phyloP scores from a whole-genome alignment of 306 rosid genomes.

The Sicyos baderoa region DNA sequence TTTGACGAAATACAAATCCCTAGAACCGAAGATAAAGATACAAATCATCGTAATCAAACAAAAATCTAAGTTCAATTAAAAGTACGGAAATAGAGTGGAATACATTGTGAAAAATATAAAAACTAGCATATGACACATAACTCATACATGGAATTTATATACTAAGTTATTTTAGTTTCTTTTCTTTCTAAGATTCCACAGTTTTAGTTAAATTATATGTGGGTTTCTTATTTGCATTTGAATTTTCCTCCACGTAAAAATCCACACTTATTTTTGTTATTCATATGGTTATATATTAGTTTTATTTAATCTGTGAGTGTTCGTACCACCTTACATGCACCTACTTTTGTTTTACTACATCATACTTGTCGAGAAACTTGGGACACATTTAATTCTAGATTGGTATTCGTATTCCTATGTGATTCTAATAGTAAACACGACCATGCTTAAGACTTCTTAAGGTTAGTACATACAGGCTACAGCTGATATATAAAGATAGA shows the following conservation, averaged over 20 bases:
- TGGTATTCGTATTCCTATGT: neutral
- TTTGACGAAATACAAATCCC: neutral
- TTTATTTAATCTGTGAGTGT: too few relatives aligned
- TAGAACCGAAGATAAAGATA: neutral
- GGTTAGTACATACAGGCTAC: too few relatives aligned
- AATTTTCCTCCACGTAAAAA: too few relatives aligned
- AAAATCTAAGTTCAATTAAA: neutral
- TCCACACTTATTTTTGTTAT: neutral
- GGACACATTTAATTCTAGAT: neutral
- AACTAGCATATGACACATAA: neutral
- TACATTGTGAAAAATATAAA: neutral
- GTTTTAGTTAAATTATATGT: neutral
- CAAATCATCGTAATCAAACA: neutral
- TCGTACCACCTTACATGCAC: too few relatives aligned
- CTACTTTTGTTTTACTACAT: neutral
- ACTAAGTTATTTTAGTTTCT: neutral
- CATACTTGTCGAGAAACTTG: neutral
- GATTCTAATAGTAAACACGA: neutral
- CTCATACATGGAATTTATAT: neutral
- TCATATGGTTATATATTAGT: neutral
- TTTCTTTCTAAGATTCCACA: neutral
- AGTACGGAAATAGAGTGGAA: neutral
- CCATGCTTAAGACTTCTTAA: neutral
- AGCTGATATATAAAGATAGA: neutral
- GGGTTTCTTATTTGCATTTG: too few relatives aligned